Evolutionary conservation across 805 yeast genomes (phyloP), one percentile per base, ranked within the genome.

Genomic region (Suhomyces sp.): DNA sequence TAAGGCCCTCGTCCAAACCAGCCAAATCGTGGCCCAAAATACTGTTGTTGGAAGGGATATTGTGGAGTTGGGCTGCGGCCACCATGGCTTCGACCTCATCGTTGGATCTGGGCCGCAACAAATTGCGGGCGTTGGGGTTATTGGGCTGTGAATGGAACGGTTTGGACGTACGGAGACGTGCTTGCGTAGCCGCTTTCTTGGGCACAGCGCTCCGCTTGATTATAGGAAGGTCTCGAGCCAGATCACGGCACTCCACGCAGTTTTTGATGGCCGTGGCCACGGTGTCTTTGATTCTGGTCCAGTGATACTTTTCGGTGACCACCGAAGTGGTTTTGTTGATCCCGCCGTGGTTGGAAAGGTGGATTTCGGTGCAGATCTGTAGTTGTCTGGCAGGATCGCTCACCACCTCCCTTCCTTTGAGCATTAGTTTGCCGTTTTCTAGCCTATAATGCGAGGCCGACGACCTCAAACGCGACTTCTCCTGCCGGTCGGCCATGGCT

Each of bases 211-310:
- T 48, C 48, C 46, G 29, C 27, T 58, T 57, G 29, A 53, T 46
- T 7, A 51, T 49, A 10, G 63, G 49, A 33, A 58, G 62, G 24
- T 64, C 70, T 44, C 65, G 60, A 15, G 65, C 55, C 26, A 70
- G 77, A 55, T 83, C 86, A 38, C 86, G 75, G 67, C 98, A 93
- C 48, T 83, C 86, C 1, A 78, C 74, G 67, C 98, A 94, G 54
- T 84, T 81, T 51, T 86, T 77, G 50, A 92, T 85, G 1, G 90
- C 93, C 29, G 84, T 82, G 0, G 88, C 85, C 1, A 89, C 97
- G 0, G 97, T 90, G 52, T 84, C 90, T 69, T 94, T 92, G 57
- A 93, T 88, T 49, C 96, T 81, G 1, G 90, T 82, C 97, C 98
- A 93, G 67, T 90, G 96, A 60, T 88, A 93, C 59, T 82, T 81